phyloP scores from a whole-genome alignment of 345 rosid species.

The Carallia pectinifolia region DNA sequence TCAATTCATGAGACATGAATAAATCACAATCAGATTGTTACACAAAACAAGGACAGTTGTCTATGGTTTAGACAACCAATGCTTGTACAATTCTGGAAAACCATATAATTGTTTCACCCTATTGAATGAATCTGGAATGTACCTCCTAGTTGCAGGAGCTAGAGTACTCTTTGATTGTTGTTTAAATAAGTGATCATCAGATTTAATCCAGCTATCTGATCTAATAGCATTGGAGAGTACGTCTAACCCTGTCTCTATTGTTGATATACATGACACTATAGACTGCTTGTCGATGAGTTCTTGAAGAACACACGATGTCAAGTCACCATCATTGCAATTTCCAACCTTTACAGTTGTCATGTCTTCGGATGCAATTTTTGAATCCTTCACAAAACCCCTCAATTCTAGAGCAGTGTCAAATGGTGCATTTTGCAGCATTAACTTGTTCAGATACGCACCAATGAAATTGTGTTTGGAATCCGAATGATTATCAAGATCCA shows the following conservation, averaged over 20 bases:
- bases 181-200: constrained; percentile 20
- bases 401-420: constrained; percentile 8
- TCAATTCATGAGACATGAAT: no score
- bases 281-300: constrained; percentile 53
- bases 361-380: constrained; percentile 5
- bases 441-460: constrained; percentile 31
- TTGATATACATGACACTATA: constrained; percentile 46
- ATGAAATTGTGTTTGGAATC: constrained; percentile 24
- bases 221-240: constrained; percentile 39
- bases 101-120: background rate
- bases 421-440: constrained; percentile 27
- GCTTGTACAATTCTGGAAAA: background rate
- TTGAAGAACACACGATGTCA: constrained; percentile 32
- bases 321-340: constrained; percentile 22
- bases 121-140: constrained; percentile 15
- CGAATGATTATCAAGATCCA: constrained; percentile 41
- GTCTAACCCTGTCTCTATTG: constrained; percentile 43
- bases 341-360: constrained; percentile 7
- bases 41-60: no score
- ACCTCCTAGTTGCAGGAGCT: constrained; percentile 31
- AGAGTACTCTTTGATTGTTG: constrained; percentile 24
- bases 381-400: constrained; percentile 15
- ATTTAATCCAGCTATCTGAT: constrained; percentile 14
- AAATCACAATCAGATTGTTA: no score
- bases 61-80: no score